Base-by-base conservation (phyloP, 768 basidiomycete genomes). In the Guyanaporus albipodus region DNA sequence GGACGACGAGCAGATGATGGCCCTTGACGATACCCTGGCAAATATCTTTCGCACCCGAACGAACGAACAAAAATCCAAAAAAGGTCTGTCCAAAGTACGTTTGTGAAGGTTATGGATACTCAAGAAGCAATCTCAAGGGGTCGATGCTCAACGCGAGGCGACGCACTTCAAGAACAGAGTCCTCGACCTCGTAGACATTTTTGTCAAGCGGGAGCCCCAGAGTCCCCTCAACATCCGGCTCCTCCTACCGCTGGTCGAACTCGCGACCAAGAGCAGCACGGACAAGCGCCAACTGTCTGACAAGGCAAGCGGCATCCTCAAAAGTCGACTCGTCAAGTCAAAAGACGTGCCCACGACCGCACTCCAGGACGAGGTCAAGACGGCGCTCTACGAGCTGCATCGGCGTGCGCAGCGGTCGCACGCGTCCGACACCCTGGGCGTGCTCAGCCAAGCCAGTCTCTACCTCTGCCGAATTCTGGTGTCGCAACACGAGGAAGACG, bases 1-100 rank as follows among this genome's bases (percentile, higher is more conserved):
- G 84, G 88, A 96, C 61, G 95, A 99, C 61, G 94, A 98, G 21
- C 91, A 96, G 69, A 99, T 99, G 95, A 83, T 98, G 76, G 87
- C 87, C 27, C 80, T 98, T 22, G 95, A 99, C 60, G 87, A 89
- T 39, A 87, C 95, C 61, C 80, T 99, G 7, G 91, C 89, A 4
- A 80, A 84, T 42, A 83, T 92, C 24, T 95, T 99, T 78, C 78
- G 78, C 48, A 74, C 82, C 24, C 79, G 82, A 49, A 70, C 77
- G 19, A 73, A 74, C 46, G 82, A 78, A 44, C 79, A 75, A 63
- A 83, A 80, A 59, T 69, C 70, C 29, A 76, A 74, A 43, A 89
- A 85, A 74, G 80, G 90, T 87, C 43, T 47, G 75, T 62, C 9
- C n/a, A n/a, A n/a, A n/a, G n/a, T 14, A 4, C 23, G 8, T 15